Base-by-base conservation (phyloP, 1,139 yeast genomes). In the Suhomyces anneliseae region DNA sequence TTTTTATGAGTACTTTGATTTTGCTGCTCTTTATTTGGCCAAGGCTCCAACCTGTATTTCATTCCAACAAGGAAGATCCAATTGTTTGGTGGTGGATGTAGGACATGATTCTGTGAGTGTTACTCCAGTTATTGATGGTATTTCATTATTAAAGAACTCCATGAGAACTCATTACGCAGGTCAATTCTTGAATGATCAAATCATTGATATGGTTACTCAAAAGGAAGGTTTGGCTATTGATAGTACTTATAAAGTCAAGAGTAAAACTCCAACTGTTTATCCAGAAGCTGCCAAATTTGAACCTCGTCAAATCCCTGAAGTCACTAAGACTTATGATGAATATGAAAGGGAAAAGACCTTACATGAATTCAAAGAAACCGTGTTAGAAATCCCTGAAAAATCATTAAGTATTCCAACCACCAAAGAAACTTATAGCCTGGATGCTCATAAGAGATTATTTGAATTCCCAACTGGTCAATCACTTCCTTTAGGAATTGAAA, bases 121-220 rank as follows among this genome's bases (percentile, higher is more conserved):
- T 2, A 87, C 97, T 1, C 98, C 99, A 0, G 95, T 93, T 3
- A 81, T 92, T 45, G 99, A 93, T 67, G 99, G 99, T 4, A 80
- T 93, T 62, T 88, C 95, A 39, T 73, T 93, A 49, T 76, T 86
- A 55, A 87, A 80, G 62, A 87, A 85, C 53, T 81, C 88, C 6
- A 75, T 81, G 69, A 79, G 85, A 53, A 85, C 89, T 3, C 81
- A 77, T 55, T 83, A 84, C 56, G 82, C 85, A 1, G 95, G 95
- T 11, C 70, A 65, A 40, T 86, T 74, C 54, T 58, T 86, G 47
- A 69, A 72, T 43, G 78, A 76, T 52, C 82, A 79, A 54, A 71
- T 74, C 37, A 49, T 56, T 35, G 73, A 69, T 50, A 50, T 58
- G 42, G 54, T 63, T 37, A 34, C 55, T 40, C 50, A 57, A n/a